Base-by-base conservation (phyloP, 106 monocot species). In the Acorus calamus region DNA sequence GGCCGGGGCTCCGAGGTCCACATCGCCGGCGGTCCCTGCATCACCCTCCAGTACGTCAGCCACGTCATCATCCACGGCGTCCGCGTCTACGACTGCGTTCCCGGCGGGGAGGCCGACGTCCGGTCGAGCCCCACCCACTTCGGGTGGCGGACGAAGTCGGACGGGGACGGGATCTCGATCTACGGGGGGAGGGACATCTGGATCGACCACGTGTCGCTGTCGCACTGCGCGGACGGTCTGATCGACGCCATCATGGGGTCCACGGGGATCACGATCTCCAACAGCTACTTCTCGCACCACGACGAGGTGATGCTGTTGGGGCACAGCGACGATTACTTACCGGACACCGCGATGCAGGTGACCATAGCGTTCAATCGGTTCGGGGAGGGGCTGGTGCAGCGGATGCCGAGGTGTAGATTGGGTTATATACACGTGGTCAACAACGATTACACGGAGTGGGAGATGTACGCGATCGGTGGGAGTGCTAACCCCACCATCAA, bases 251-350 rank as follows among this genome's bases (percentile, higher is more conserved):
- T 73, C 44, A 73, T 78, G 76, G 88, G 78, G 13, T 81, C 81
- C 8, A 88, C 88, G 44, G 78, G 52, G 42, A 79, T 88, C 44
- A 88, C 88, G 12, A 76, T 88, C 8, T 81, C 84, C 50, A 88
- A 88, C 73, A 76, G 44, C 79, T 76, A 74, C 83, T 88, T 88
- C 79, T 72, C 81, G 47, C 78, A 83, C 61, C 88, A 88, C 65
- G 63, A 84, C 73, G 66, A 88, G 73, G 88, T 88, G 56, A 88
- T 88, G 88, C 78, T 88, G 43, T 55, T 88, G 53, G 88, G 88
- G 6, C 83, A 84, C 70, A 71, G 57, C 44, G 88, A 88, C 64
- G 73, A 65, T 7, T 88, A 81, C 76, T 2, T 50, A 43, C 75
- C 76, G 0, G 88, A 88, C 46, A 51, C 59, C 3, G 81, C 67